Evolutionary conservation across 2,329 filamentous ascomycete species (phyloP), one percentile per base, ranked within the genome.

Genomic region (Alternaria solani): DNA sequence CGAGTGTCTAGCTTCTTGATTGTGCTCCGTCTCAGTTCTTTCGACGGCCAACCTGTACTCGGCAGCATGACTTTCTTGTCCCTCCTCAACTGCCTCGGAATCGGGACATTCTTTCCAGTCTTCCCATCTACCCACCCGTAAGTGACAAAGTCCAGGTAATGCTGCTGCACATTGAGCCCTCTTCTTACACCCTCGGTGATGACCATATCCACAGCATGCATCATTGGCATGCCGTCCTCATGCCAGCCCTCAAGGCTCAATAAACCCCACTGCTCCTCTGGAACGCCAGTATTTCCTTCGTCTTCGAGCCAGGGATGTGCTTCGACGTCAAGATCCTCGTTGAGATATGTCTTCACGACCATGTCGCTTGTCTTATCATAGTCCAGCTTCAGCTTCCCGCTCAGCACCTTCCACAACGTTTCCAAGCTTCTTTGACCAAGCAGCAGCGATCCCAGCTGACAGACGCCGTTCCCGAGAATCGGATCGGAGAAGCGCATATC

Each of bases 401-500:
- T 83, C 36, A 94, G 79, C 8, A 70, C 54, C 7, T 59, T 46
- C 39, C 61, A 63, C 44, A 72, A 48, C 46, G 52, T 26, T 5
- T 73, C 81, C 18, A 80, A 80, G 71, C 85, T 85, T n/a, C 78
- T 80, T 61, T 85, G 84, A 41, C 86, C 81, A 48, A 86, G 83
- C 30, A 95, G 79, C 2, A 90, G 30, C 23, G 68, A 60, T 0
- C 65, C 59, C 7, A 79, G 49, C 23, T 51, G 58, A 7, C 64
- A 81, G 2, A 81, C 78, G 49, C 83, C 82, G 16, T 83, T 82
- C 0, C 85, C 86, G 49, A 83, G 82, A 25, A 87, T 73, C 0
- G 91, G 89, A 64, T 91, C 85, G 58, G 85, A 87, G 76, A 92
- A 88, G 55, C 83, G 82, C 85, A 93, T 87, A 70, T 87, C 84